phyloP scores from a whole-genome alignment of 441 rosid genomes.

The Breynia disticha region DNA sequence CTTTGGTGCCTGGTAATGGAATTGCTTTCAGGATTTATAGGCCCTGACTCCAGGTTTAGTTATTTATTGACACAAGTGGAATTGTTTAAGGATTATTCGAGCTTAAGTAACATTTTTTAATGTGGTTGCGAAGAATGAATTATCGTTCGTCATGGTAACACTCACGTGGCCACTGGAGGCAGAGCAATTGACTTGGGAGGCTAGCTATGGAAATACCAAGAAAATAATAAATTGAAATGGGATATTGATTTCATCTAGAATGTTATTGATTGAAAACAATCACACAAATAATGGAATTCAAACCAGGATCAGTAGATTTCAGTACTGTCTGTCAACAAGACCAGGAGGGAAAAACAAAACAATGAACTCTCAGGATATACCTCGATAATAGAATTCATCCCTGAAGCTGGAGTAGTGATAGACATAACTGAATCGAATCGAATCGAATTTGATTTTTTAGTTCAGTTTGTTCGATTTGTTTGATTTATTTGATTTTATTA shows the following conservation, averaged over 20 bases:
- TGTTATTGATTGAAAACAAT: too few relatives aligned
- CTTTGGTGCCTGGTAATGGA: not conserved
- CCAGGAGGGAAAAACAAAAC: not conserved
- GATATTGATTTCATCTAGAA: too few relatives aligned
- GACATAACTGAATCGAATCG: too few relatives aligned
- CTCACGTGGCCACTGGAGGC: slow-evolving; percentile 1
- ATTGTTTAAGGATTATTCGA: too few relatives aligned
- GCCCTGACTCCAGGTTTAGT: not conserved
- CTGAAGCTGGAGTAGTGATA: slow-evolving; percentile 4
- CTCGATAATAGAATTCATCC: slow-evolving; percentile 16
- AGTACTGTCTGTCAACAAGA: not conserved
- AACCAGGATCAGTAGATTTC: not conserved
- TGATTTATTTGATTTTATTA: too few relatives aligned
- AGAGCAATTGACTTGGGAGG: not conserved
- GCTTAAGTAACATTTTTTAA: not conserved
- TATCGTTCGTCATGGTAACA: not conserved
- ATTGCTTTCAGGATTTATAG: not conserved
- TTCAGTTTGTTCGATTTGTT: too few relatives aligned
- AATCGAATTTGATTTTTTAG: too few relatives aligned
- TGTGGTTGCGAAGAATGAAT: not conserved
- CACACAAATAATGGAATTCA: too few relatives aligned
- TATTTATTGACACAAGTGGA: not conserved
- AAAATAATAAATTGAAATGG: too few relatives aligned
- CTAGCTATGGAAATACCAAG: too few relatives aligned
- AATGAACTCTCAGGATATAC: slow-evolving; percentile 13